A percentile compares a stretch with the other conserved stretches of the same genome.
These are phyloP conservation scores for Botrytis cinerea DNA, from an alignment of 2,329 filamentous ascomycete species.

Conservation along the genomic window DNA sequence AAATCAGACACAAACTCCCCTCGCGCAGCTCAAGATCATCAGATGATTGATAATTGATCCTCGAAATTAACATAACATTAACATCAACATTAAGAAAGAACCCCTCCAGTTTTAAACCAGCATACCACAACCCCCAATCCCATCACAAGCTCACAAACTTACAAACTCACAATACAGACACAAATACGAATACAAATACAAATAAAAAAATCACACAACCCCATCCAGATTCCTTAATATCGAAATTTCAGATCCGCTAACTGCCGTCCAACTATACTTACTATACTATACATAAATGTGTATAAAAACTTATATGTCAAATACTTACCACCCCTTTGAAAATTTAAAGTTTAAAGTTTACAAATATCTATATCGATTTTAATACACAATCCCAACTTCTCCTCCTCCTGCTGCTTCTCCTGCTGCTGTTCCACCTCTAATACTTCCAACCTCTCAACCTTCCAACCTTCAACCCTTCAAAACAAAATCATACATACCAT, in stretches of 20 bases:
- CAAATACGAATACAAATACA: too few species aligned
- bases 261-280: not conserved
- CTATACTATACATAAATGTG: too few species aligned
- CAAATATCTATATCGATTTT: too few species aligned
- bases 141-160: not conserved
- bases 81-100: not conserved
- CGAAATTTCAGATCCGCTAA: not conserved
- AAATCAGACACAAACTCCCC: not conserved
- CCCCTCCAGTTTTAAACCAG: not conserved
- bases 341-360: too few species aligned
- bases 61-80: not conserved
- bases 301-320: not conserved
- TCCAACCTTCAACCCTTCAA: too few species aligned
- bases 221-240: not conserved
- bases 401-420: too few species aligned
- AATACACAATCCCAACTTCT: too few species aligned
- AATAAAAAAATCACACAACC: not conserved
- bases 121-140: not conserved
- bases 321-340: not conserved
- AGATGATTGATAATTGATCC: not conserved
- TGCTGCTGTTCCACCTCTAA: too few species aligned
- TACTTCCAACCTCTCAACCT: too few species aligned
- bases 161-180: too few species aligned
- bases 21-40: not conserved
- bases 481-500: too few species aligned